phyloP scores from a whole-genome alignment of 2,329 filamentous ascomycete genomes.

The Geosmithia morbida region DNA sequence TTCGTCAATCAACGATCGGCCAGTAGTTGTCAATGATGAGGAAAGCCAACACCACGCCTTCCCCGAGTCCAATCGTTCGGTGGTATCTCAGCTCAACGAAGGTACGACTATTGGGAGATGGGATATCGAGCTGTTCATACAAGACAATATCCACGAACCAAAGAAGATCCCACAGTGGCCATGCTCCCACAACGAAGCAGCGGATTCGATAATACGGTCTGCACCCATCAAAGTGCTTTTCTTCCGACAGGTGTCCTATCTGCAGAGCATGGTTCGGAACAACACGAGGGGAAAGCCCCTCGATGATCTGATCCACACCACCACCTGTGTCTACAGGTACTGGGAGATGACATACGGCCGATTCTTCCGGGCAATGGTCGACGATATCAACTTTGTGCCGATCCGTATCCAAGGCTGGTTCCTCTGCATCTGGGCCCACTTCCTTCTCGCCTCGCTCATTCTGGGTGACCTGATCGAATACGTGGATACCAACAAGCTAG shows the following conservation, averaged over 20 bases:
- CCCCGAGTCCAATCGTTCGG: not conserved
- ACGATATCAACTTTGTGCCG: constrained; percentile 31
- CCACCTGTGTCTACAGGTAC: constrained; percentile 33
- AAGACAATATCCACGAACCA: constrained; percentile 12
- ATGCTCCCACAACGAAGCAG: constrained; percentile 34
- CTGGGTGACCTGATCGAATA: constrained; percentile 36
- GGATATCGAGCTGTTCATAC: constrained; percentile 8
- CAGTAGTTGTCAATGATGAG: constrained; percentile 21
- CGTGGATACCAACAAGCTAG: constrained; percentile 25
- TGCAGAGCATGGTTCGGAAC: constrained; percentile 34
- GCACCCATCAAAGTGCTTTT: constrained; percentile 43
- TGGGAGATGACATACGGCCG: constrained; percentile 36
- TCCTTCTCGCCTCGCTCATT: constrained; percentile 40
- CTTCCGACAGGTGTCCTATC: constrained; percentile 36
- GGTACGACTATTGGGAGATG: constrained; percentile 5
- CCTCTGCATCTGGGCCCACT: constrained; percentile 38
- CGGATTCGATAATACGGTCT: constrained; percentile 30
- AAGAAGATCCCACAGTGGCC: constrained; percentile 26
- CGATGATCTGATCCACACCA: constrained; percentile 30
- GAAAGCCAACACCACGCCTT: constrained; percentile 18
- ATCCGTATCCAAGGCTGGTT: constrained; percentile 43
- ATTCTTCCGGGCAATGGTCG: constrained; percentile 35
- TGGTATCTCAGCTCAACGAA: not conserved
- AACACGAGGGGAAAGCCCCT: constrained; percentile 17
- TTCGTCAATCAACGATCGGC: constrained; percentile 30